Percentiles rank a stretch among this genome's conserved stretches.
Conservation (phyloP, 257 asterid species). For the Nyctanthes arbortristis region DNA sequence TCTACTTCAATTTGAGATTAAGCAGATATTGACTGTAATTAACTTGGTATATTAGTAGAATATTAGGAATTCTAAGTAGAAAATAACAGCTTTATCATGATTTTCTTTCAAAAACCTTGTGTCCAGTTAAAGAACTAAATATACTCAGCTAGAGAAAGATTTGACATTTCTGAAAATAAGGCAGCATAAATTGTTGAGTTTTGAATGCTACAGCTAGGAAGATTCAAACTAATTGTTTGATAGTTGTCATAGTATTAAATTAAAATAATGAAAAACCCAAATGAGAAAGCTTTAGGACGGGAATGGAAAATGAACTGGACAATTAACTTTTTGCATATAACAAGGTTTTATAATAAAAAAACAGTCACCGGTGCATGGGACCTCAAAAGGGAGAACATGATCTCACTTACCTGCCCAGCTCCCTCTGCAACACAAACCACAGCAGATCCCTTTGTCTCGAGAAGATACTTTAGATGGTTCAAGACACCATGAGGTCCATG, state of each 20-base stretch:
- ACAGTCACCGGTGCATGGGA: background rate
- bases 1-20: too few species aligned
- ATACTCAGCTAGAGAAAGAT: background rate
- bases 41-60: background rate
- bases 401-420: slow-evolving; percentile 83
- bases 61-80: background rate
- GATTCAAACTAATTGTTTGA: background rate
- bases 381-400: slow-evolving; percentile 11
- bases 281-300: background rate
- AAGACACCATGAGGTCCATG: slow-evolving; percentile 94
- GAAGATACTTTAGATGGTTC: slow-evolving; percentile 76
- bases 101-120: background rate
- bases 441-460: slow-evolving; percentile 90
- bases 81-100: background rate
- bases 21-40: too few species aligned
- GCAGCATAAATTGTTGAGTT: background rate
- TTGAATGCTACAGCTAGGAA: background rate
- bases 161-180: background rate
- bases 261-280: background rate
- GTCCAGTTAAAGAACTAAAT: background rate
- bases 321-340: background rate
- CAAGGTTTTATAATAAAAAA: background rate
- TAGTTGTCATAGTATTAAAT: background rate
- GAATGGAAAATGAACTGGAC: too few species aligned
- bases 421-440: slow-evolving; percentile 98